A percentile compares a stretch with the other conserved stretches of the same genome.
These are phyloP conservation scores for Exophiala sideris DNA, from an alignment of 2,329 filamentous ascomycete genomes.

Conservation along the genomic window DNA sequence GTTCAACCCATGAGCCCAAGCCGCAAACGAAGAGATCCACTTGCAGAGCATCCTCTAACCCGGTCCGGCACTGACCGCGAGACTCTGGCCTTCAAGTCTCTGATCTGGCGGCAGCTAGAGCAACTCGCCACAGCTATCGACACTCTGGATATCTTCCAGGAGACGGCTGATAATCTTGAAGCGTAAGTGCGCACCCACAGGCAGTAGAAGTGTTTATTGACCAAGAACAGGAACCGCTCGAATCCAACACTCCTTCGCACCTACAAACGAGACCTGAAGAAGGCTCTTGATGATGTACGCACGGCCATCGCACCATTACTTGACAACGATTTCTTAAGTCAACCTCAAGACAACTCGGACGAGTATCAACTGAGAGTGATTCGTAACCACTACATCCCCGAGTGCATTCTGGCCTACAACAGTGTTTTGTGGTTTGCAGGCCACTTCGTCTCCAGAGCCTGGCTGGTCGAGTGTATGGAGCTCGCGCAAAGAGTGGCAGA, in stretches of 20 bases:
- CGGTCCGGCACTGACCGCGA: slow-evolving; percentile 38
- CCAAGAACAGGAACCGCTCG: slow-evolving; percentile 22
- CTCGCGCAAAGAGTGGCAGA: slow-evolving; percentile 74
- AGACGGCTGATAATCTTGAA: slow-evolving; percentile 47
- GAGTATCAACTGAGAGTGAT: slow-evolving; percentile 62
- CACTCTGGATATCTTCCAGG: slow-evolving; percentile 63
- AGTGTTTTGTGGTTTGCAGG: slow-evolving; percentile 76
- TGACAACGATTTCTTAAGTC: slow-evolving; percentile 58
- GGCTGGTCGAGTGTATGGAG: slow-evolving; percentile 81
- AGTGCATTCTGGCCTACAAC: slow-evolving; percentile 79
- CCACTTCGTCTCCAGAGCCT: slow-evolving; percentile 68
- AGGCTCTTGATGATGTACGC: slow-evolving; percentile 54
- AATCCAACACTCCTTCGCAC: slow-evolving; percentile 42
- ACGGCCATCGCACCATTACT: slow-evolving; percentile 61
- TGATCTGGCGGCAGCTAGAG: slow-evolving; percentile 67
- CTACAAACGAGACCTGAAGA: slow-evolving; percentile 55
- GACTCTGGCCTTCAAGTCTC: slow-evolving; percentile 54
- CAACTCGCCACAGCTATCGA: slow-evolving; percentile 64
- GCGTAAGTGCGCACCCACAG: slow-evolving; percentile 33
- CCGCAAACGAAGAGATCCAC: slow-evolving; percentile 28
- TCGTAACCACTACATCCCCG: slow-evolving; percentile 76
- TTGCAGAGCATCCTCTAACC: slow-evolving; percentile 32
- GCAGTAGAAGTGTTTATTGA: slow-evolving; percentile 7
- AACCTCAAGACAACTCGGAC: slow-evolving; percentile 47
- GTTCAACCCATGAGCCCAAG: slow-evolving; percentile 28